Conservation (phyloP, 2,329 filamentous ascomycete genomes). For the Thelonectria rubi region DNA sequence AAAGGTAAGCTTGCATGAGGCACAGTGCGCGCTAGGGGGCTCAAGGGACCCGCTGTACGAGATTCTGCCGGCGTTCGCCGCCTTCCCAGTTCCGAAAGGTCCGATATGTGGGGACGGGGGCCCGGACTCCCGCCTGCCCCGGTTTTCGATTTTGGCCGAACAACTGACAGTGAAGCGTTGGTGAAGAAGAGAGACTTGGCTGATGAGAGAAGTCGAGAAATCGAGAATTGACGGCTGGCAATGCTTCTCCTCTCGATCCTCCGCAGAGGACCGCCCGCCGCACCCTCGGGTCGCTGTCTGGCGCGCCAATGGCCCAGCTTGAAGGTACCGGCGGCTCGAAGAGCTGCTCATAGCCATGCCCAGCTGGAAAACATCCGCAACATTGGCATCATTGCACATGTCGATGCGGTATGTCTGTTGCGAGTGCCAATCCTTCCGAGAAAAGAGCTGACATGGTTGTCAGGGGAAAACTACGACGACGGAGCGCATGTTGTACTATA, state of each 20-base stretch:
- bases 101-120: neutral
- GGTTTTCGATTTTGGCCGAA: slow-evolving; percentile 11
- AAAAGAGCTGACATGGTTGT: slow-evolving; percentile 9
- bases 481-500: slow-evolving; percentile 98
- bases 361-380: slow-evolving; percentile 74
- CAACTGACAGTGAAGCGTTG: slow-evolving; percentile 32
- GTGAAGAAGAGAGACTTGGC: slow-evolving; percentile 25
- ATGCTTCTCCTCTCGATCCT: slow-evolving; percentile 41
- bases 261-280: slow-evolving; percentile 33
- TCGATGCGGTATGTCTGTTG: slow-evolving; percentile 75
- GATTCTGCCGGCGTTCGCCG: slow-evolving; percentile 20
- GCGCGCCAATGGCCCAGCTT: slow-evolving; percentile 37
- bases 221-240: slow-evolving; percentile 27
- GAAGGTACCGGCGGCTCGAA: slow-evolving; percentile 24
- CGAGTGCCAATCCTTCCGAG: neutral
- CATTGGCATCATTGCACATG: slow-evolving; percentile 98
- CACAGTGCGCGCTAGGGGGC: slow-evolving; percentile 14
- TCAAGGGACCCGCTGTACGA: neutral
- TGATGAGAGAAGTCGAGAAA: slow-evolving; percentile 21
- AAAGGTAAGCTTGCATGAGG: slow-evolving; percentile 14
- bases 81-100: slow-evolving; percentile 15
- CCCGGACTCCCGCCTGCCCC: slow-evolving; percentile 6
- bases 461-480: slow-evolving; percentile 97
- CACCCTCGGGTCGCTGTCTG: slow-evolving; percentile 33
- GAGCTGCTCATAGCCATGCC: slow-evolving; percentile 34